Percentiles rank a stretch among this genome's conserved stretches.
These are phyloP conservation scores for Chimonanthus salicifolius DNA, from an alignment of 164 flowering plant genomes.

Conservation along the genomic window DNA sequence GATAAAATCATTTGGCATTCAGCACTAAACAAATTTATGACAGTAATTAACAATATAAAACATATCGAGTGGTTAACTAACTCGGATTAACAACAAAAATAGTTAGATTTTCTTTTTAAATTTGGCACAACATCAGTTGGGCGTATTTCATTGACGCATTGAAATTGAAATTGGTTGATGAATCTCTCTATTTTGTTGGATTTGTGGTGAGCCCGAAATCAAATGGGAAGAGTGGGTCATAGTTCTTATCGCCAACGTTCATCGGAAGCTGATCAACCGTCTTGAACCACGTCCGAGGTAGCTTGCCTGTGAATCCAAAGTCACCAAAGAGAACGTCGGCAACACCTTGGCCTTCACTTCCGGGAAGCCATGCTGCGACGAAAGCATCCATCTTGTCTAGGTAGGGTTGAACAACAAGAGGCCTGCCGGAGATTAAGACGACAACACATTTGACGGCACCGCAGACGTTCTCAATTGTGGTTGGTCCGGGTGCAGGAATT, in stretches of 20 bases:
- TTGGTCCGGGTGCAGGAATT: slow-evolving; percentile 25
- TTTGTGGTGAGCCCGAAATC: slow-evolving; percentile 31
- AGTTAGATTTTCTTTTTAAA: too few species aligned
- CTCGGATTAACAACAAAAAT: too few species aligned
- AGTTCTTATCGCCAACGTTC: slow-evolving; percentile 35
- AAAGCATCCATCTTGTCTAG: slow-evolving; percentile 27
- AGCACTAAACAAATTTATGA: too few species aligned
- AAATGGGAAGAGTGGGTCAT: slow-evolving; percentile 35
- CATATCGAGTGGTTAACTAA: too few species aligned
- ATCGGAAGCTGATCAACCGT: slow-evolving; percentile 33
- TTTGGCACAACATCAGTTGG: too few species aligned
- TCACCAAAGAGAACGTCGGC: slow-evolving; percentile 35
- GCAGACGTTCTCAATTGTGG: slow-evolving; percentile 28
- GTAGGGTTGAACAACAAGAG: slow-evolving; percentile 30
- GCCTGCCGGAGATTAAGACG: slow-evolving; percentile 31
- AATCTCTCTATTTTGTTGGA: not conserved
- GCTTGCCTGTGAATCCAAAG: slow-evolving; percentile 36
- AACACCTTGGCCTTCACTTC: slow-evolving; percentile 40
- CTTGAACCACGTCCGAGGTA: slow-evolving; percentile 33
- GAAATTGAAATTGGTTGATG: too few species aligned
- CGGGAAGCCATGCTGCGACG: slow-evolving; percentile 47
- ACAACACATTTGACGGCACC: slow-evolving; percentile 26
- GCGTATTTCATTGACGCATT: too few species aligned
- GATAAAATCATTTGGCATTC: too few species aligned
- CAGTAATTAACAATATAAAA: too few species aligned